Evolutionary conservation across 768 basidiomycete genomes (phyloP).

Genomic region (Collybia sordida): DNA sequence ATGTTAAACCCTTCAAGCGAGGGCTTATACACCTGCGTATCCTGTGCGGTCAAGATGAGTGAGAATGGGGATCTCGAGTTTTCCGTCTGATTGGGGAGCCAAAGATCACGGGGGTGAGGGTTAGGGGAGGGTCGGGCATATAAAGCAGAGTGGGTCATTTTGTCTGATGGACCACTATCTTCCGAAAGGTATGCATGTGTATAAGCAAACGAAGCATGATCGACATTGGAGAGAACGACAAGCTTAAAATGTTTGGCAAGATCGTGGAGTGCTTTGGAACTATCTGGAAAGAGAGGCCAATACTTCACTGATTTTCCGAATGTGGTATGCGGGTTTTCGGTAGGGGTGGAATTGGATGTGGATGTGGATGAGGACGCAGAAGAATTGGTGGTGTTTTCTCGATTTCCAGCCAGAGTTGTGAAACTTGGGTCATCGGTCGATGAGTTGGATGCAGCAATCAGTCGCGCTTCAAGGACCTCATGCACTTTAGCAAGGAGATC

Average conservation of each 20-base stretch:
- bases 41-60: slow-evolving; percentile 69
- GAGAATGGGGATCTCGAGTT: slow-evolving; percentile 59
- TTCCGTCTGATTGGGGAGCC: slow-evolving; percentile 42
- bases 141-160: slow-evolving; percentile 10
- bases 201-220: slow-evolving; percentile 57
- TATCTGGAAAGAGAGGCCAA: slow-evolving; percentile 73
- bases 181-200: slow-evolving; percentile 57
- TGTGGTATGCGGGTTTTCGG: slow-evolving; percentile 31
- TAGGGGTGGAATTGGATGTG: slow-evolving; percentile 13
- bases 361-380: slow-evolving; percentile 13
- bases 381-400: slow-evolving; percentile 2
- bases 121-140: slow-evolving; percentile 31
- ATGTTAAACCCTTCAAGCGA: slow-evolving; percentile 52
- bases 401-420: slow-evolving; percentile 18
- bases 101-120: slow-evolving; percentile 33
- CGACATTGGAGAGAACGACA: slow-evolving; percentile 76
- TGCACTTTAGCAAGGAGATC: slow-evolving; percentile 56
- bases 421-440: neutral
- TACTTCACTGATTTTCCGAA: slow-evolving; percentile 61
- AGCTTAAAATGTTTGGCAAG: slow-evolving; percentile 68
- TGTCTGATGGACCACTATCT: slow-evolving; percentile 22
- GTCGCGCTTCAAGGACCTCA: slow-evolving; percentile 33
- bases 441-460: slow-evolving; percentile 26
- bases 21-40: slow-evolving; percentile 74
- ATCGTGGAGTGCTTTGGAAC: slow-evolving; percentile 52